Conservation (phyloP, 768 basidiomycete genomes). For the Calvatia gigantea region DNA sequence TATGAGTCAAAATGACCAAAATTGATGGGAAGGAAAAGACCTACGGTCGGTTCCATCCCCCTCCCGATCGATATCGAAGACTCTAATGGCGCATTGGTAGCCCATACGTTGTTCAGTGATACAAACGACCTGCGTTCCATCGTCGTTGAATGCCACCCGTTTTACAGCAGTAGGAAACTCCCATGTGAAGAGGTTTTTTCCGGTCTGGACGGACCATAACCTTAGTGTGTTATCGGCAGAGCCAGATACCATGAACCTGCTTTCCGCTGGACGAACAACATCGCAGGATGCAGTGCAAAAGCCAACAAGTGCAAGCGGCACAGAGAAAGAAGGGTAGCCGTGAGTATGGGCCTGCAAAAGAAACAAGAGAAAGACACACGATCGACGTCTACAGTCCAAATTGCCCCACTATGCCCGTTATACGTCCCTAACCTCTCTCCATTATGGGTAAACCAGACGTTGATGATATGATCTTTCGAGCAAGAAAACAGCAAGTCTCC, state of each 20-base stretch:
- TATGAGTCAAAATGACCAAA: neutral
- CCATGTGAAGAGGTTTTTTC: conserved; percentile 93
- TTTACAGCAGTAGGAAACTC: conserved; percentile 99
- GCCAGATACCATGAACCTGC: conserved; percentile 84
- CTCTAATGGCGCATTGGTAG: conserved; percentile 82
- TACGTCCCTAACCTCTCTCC: conserved; percentile 97
- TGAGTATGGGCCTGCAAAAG: neutral
- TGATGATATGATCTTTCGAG: conserved; percentile 93
- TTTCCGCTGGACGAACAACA: conserved; percentile 50
- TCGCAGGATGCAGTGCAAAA: neutral
- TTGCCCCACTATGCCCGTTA: conserved; percentile 91
- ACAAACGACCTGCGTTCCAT: conserved; percentile 80
- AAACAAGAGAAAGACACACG: conserved; percentile 50
- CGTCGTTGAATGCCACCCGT: conserved; percentile 87
- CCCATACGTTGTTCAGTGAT: conserved; percentile 99
- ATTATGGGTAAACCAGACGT: conserved; percentile 97
- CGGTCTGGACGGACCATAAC: conserved; percentile 85
- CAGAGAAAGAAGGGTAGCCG: conserved; percentile 1
- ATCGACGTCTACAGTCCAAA: conserved; percentile 97
- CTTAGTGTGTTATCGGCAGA: conserved; percentile 92
- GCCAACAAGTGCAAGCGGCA: too few relatives aligned
- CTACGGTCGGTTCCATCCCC: conserved; percentile 79
- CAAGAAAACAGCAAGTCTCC: conserved; percentile 95
- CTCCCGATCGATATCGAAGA: conserved; percentile 83
- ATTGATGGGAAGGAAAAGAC: conserved; percentile 28